These are phyloP conservation scores for Tricholoma bakamatsutake DNA, from an alignment of 768 basidiomycete genomes.

Conservation along the genomic window DNA sequence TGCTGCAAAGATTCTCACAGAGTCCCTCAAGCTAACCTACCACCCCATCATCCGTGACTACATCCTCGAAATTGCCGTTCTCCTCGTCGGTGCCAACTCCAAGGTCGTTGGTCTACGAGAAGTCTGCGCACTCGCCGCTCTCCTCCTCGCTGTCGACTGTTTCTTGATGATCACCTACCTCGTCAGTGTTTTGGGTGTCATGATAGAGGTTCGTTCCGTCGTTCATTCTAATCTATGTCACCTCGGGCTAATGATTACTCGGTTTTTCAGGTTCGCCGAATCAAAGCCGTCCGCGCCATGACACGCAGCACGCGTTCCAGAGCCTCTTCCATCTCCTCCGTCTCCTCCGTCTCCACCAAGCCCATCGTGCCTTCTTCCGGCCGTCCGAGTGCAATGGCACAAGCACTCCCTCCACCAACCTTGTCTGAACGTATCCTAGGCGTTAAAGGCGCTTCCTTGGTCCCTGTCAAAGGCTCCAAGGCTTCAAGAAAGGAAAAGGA, in stretches of 20 bases:
- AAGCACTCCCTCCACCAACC: conserved; percentile 18
- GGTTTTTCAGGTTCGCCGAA: conserved; percentile 54
- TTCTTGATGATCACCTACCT: conserved; percentile 87
- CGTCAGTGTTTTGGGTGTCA: conserved; percentile 82
- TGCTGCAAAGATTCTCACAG: conserved; percentile 77
- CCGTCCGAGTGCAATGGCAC: conserved; percentile 27
- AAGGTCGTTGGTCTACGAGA: conserved; percentile 87
- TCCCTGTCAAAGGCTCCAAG: conserved; percentile 11
- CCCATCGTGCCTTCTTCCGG: conserved; percentile 7
- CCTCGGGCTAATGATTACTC: not conserved
- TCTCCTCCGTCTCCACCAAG: conserved; percentile 5
- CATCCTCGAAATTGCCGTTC: conserved; percentile 84
- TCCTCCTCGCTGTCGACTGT: conserved; percentile 86
- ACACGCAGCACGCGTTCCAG: conserved; percentile 25
- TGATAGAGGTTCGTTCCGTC: conserved; percentile 87
- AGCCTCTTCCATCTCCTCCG: conserved; percentile 27
- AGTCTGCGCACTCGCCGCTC: conserved; percentile 90
- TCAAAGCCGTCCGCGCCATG: conserved; percentile 52
- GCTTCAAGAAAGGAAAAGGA: conserved; percentile 21
- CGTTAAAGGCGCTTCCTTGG: conserved; percentile 25
- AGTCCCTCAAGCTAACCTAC: conserved; percentile 76
- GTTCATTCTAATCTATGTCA: not conserved
- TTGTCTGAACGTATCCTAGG: conserved; percentile 13
- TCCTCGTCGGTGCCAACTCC: conserved; percentile 80
- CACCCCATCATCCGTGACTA: conserved; percentile 89